Conservation (phyloP, 768 basidiomycete genomes). For the Suillus tomentosus region DNA sequence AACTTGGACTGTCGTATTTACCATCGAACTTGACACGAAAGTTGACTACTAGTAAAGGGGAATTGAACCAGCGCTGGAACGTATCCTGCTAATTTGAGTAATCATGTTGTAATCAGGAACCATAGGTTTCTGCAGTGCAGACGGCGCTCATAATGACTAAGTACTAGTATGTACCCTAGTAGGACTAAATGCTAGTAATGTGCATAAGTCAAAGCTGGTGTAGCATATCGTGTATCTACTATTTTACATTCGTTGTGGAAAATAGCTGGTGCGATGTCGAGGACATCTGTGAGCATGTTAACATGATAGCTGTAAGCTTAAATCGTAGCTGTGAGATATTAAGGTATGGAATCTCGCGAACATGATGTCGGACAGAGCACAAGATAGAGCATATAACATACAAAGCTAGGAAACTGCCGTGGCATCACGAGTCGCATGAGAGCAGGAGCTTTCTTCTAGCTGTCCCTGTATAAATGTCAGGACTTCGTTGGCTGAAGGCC, state of each 20-base stretch:
- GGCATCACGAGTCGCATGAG: neutral
- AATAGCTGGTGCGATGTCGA: neutral
- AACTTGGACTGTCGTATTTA: neutral
- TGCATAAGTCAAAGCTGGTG: neutral
- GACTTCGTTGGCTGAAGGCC: constrained; percentile 5
- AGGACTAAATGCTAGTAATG: neutral
- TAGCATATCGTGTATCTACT: neutral
- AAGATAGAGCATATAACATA: constrained; percentile 8
- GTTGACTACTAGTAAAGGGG: no score
- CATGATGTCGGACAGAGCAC: neutral
- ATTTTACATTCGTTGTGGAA: neutral
- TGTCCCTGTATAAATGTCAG: constrained; percentile 1
- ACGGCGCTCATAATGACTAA: no score
- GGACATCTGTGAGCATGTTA: neutral
- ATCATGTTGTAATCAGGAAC: no score
- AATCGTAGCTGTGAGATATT: no score
- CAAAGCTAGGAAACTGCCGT: neutral
- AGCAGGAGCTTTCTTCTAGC: neutral
- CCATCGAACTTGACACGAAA: neutral
- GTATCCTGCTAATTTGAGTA: neutral
- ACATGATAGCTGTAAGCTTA: no score
- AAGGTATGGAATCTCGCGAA: neutral
- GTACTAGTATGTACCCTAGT: neutral
- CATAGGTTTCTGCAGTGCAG: no score
- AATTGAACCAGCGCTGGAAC: neutral